These are phyloP conservation scores for Suillus alpinus DNA, from an alignment of 768 basidiomycete species.

Conservation along the genomic window DNA sequence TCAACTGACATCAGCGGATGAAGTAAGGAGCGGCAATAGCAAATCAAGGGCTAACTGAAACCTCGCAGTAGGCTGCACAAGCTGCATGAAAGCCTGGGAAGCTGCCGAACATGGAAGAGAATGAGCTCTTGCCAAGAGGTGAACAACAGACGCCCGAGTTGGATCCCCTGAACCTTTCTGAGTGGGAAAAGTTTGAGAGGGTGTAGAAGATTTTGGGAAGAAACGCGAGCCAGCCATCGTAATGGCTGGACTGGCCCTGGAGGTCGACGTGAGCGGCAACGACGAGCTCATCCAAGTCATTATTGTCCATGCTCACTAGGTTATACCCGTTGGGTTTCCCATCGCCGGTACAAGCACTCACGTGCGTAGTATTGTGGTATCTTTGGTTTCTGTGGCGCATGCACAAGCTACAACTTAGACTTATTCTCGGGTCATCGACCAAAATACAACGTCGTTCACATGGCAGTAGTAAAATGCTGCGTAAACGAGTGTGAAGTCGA, in stretches of 20 bases:
- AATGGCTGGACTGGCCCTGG: constrained; percentile 26
- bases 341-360: not conserved
- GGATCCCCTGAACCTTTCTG: constrained; percentile 38
- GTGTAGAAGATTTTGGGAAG: constrained; percentile 28
- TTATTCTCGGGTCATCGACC: not conserved
- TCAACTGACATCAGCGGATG: constrained; percentile 51
- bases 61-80: constrained; percentile 71
- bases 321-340: not conserved
- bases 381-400: constrained; percentile 27
- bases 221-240: constrained; percentile 31
- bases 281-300: constrained; percentile 30
- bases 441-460: constrained; percentile 2
- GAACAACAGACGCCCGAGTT: constrained; percentile 60
- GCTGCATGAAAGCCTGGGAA: constrained; percentile 69
- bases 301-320: constrained; percentile 27
- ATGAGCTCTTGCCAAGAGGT: constrained; percentile 64
- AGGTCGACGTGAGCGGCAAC: constrained; percentile 29
- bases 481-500: constrained; percentile 3
- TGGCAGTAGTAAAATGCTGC: constrained; percentile 4
- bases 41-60: constrained; percentile 85
- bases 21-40: constrained; percentile 68
- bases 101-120: constrained; percentile 75
- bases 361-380: constrained; percentile 12
- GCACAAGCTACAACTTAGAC: not conserved
- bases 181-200: constrained; percentile 30